These are phyloP conservation scores for Mycocentrospora acerina DNA, from an alignment of 2,329 filamentous ascomycete genomes.

Conservation along the genomic window DNA sequence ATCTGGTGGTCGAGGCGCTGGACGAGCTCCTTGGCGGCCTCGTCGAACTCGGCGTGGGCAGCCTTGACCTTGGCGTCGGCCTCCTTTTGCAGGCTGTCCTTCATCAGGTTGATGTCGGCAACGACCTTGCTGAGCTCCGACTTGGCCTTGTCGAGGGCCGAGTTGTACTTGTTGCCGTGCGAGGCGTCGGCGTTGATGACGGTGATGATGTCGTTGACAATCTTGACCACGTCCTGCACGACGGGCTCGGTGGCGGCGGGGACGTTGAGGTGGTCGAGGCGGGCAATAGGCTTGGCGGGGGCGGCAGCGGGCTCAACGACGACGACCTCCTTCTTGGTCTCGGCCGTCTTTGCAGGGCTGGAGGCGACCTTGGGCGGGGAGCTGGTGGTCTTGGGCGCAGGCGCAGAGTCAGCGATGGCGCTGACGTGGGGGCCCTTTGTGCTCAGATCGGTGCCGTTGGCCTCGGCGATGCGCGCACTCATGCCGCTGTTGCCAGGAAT, in stretches of 20 bases:
- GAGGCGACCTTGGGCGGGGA: slow-evolving; percentile 31
- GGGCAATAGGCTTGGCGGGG: slow-evolving; percentile 43
- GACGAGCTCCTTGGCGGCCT: slow-evolving; percentile 83
- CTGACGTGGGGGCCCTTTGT: slow-evolving; percentile 61
- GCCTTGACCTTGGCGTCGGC: slow-evolving; percentile 74
- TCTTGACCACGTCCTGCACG: slow-evolving; percentile 89
- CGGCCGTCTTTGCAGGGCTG: slow-evolving; percentile 28
- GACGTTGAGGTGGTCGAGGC: slow-evolving; percentile 77
- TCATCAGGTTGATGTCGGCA: slow-evolving; percentile 73
- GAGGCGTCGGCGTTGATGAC: slow-evolving; percentile 87
- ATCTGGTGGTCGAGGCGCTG: slow-evolving; percentile 83
- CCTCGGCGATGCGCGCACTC: slow-evolving; percentile 73
- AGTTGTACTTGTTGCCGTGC: slow-evolving; percentile 69
- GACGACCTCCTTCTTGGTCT: slow-evolving; percentile 18
- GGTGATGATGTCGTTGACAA: slow-evolving; percentile 93
- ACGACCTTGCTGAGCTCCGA: slow-evolving; percentile 76
- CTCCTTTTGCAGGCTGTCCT: slow-evolving; percentile 66
- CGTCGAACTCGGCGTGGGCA: slow-evolving; percentile 77
- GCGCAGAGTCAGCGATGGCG: slow-evolving; percentile 54
- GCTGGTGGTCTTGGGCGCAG: slow-evolving; percentile 10
- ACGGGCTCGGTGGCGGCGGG: slow-evolving; percentile 79
- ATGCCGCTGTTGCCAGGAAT: slow-evolving; percentile 85
- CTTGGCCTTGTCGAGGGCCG: slow-evolving; percentile 83
- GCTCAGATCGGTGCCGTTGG: slow-evolving; percentile 47
- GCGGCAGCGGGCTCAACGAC: slow-evolving; percentile 24